phyloP scores from a whole-genome alignment of 768 basidiomycete species.

The Tylopilus balloui region DNA sequence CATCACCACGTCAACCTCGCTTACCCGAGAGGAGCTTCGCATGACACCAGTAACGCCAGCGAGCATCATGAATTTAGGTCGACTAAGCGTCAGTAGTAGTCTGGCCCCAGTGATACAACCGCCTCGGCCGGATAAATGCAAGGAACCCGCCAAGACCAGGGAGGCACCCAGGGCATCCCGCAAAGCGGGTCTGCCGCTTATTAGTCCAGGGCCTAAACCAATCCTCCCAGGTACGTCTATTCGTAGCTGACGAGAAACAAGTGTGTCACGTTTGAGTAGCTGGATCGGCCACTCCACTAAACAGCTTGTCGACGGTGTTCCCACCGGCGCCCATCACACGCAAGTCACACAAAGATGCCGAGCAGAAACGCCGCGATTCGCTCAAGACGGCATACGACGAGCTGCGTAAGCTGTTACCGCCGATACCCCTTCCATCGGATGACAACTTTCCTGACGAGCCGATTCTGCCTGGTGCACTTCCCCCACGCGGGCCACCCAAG shows the following conservation, averaged over 20 bases:
- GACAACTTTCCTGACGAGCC: conserved; percentile 68
- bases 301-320: conserved; percentile 22
- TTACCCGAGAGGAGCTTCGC: conserved; percentile 28
- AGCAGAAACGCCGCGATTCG: conserved; percentile 95
- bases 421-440: conserved; percentile 79
- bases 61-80: conserved; percentile 85
- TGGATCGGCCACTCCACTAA: conserved; percentile 30
- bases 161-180: conserved; percentile 24
- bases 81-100: conserved; percentile 49
- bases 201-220: conserved; percentile 61
- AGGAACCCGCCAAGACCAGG: conserved; percentile 30
- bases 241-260: background rate
- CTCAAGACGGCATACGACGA: conserved; percentile 93
- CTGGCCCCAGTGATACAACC: conserved; percentile 32
- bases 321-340: conserved; percentile 52
- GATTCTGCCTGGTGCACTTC: conserved; percentile 79
- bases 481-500: conserved; percentile 85
- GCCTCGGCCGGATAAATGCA: conserved; percentile 20
- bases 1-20: background rate
- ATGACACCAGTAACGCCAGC: conserved; percentile 84
- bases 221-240: conserved; percentile 62
- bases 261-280: conserved; percentile 24
- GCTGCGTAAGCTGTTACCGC: conserved; percentile 76
- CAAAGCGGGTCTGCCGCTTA: conserved; percentile 30
- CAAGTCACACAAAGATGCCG: conserved; percentile 91